phyloP scores from a whole-genome alignment of 345 rosid genomes.

The Mangifera indica region DNA sequence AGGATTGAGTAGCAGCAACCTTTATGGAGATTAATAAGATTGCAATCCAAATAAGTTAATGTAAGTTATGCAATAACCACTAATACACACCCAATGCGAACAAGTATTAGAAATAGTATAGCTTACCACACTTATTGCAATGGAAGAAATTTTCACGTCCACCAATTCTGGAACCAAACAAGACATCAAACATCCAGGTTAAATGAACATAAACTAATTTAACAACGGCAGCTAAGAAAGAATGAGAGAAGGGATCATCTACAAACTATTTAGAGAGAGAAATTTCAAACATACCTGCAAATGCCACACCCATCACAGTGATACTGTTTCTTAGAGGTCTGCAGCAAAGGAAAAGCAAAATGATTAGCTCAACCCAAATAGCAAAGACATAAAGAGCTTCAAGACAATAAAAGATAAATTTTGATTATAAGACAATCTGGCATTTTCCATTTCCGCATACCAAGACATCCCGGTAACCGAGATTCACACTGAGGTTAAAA shows the following conservation, averaged over 20 bases:
- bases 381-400: background rate
- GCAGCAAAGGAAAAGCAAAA: slow-evolving; percentile 28
- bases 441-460: background rate
- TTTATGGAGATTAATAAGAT: slow-evolving; percentile 17
- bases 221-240: background rate
- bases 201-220: background rate
- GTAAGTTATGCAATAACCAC: background rate
- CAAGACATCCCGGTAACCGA: background rate
- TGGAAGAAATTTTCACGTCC: slow-evolving; percentile 86
- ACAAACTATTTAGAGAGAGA: background rate
- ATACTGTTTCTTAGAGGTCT: slow-evolving; percentile 77
- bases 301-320: slow-evolving; percentile 91
- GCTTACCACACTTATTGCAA: slow-evolving; percentile 85
- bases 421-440: background rate
- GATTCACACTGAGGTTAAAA: background rate
- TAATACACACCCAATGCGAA: background rate
- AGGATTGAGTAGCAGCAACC: slow-evolving; percentile 86
- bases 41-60: background rate
- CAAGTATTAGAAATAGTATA: background rate
- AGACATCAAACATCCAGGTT: slow-evolving; percentile 8
- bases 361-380: background rate
- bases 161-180: slow-evolving; percentile 55
- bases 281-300: slow-evolving; percentile 62
- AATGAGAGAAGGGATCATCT: background rate
- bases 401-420: background rate